phyloP scores from a whole-genome alignment of 805 yeast species.

The Kluyveromyces nonfermentans region DNA sequence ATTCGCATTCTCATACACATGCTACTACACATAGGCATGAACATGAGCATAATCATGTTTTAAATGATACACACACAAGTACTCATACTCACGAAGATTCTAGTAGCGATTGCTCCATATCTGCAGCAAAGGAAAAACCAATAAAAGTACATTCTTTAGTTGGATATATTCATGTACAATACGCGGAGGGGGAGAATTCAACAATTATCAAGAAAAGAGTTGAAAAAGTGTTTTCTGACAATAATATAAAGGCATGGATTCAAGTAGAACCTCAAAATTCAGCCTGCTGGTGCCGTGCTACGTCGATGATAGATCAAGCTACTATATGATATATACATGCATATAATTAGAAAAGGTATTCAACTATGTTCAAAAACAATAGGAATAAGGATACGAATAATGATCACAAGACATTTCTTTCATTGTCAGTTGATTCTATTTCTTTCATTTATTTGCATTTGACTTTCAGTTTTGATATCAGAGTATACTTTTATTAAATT shows the following conservation, averaged over 20 bases:
- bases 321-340: not conserved
- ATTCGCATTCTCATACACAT: slow-evolving; percentile 14
- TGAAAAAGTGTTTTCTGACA: slow-evolving; percentile 41
- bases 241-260: slow-evolving; percentile 46
- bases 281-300: slow-evolving; percentile 56
- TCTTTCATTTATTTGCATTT: not conserved
- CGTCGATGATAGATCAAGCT: slow-evolving; percentile 10
- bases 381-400: not conserved
- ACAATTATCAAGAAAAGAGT: slow-evolving; percentile 52
- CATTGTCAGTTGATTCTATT: slow-evolving; percentile 1
- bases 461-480: slow-evolving; percentile 14
- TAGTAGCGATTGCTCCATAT: slow-evolving; percentile 11
- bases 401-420: not conserved
- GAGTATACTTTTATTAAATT: slow-evolving; percentile 25
- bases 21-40: slow-evolving; percentile 5
- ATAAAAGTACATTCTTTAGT: slow-evolving; percentile 34
- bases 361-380: not conserved
- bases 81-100: slow-evolving; percentile 30
- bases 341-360: not conserved
- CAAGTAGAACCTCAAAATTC: slow-evolving; percentile 62
- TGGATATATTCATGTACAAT: slow-evolving; percentile 82
- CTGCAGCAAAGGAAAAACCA: slow-evolving; percentile 23
- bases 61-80: slow-evolving; percentile 33
- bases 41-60: slow-evolving; percentile 14
- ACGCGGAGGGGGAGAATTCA: slow-evolving; percentile 52